Base-by-base conservation (phyloP, 108 stramenopile species). In the Nitzschia palea region DNA sequence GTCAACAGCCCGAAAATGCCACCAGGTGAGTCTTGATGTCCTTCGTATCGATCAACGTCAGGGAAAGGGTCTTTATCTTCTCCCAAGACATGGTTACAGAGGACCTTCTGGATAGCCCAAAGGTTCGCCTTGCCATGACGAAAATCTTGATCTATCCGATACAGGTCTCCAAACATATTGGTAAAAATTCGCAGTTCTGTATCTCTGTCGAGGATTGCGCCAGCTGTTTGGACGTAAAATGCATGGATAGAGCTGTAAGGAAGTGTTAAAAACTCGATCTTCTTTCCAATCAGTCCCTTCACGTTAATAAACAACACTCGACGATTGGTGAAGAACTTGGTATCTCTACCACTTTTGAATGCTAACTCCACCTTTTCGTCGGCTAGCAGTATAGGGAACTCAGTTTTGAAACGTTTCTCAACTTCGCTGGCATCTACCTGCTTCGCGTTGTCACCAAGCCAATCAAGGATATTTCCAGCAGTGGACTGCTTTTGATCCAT, bases 221-320 rank as follows among this genome's bases (percentile, higher is more conserved):
- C 88, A 29, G 88, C 85, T 17, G 85, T 89, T 70, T 89, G 81
- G 12, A 89, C 84, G 18, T 85, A 81, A 57, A 73, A 86, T 61
- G 79, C 88, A 36, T 76, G 82, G 72, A 89, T 83, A 8, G 72
- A 42, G 12, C 67, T 66, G 80, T 80, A 88, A 2, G 81, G 61
- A 60, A 88, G 67, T 2, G 85, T 82, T 9, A 82, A 32, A 32
- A 81, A 85, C 35, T 80, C 81, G 32, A 86, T 80, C 22, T 77
- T 78, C 63, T 85, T 80, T 23, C 88, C 88, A 47, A 71, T 67
- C 42, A 83, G 43, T 0, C 84, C 84, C 58, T 85, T 61, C 0
- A 66, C 66, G 56, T 77, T 62, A 0, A 77, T 30, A 4, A 84
- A 60, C 74, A 73, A 17, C 65, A 54, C 45, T 71, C 78, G 20